Evolutionary conservation across 2,329 filamentous ascomycete species (phyloP).

Genomic region (Botrytis deweyae): DNA sequence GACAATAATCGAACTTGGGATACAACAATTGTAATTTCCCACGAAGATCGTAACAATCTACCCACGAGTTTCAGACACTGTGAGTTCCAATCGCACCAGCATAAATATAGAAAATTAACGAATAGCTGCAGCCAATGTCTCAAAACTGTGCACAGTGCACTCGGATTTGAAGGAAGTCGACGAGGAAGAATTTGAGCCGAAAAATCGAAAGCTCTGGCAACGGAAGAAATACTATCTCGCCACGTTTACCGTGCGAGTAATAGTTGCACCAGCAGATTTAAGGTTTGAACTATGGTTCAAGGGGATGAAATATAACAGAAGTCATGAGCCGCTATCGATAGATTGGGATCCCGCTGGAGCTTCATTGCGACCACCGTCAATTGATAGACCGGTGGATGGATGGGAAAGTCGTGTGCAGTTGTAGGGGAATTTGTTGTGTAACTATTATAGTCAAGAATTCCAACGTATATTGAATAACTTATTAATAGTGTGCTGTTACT

Average conservation of each 20-base stretch:
- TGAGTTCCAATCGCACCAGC: conserved; percentile 28
- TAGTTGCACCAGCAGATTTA: conserved; percentile 56
- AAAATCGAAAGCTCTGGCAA: conserved; percentile 42
- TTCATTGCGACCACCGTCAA: conserved; percentile 7
- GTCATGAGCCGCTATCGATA: conserved; percentile 22
- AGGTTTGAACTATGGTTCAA: conserved; percentile 47
- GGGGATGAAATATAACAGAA: conserved; percentile 38
- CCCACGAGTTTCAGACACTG: conserved; percentile 44
- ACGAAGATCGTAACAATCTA: conserved; percentile 41
- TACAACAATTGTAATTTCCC: conserved; percentile 44
- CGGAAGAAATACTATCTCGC: conserved; percentile 44
- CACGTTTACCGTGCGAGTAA: conserved; percentile 52
- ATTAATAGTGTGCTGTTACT: background rate
- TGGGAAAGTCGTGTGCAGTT: conserved; percentile 5
- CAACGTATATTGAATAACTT: background rate
- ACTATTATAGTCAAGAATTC: background rate
- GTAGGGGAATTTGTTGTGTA: background rate
- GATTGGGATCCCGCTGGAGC: conserved; percentile 24
- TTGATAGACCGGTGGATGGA: conserved; percentile 4
- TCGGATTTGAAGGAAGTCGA: conserved; percentile 45
- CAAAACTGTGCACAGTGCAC: conserved; percentile 44
- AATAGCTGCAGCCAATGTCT: conserved; percentile 39
- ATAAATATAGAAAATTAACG: background rate
- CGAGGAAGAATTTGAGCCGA: conserved; percentile 43
- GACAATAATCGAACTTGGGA: conserved; percentile 43